Evolutionary conservation across 495 filamentous ascomycete genomes (phyloP).

Genomic region (Saxispiralis lemnorum): DNA sequence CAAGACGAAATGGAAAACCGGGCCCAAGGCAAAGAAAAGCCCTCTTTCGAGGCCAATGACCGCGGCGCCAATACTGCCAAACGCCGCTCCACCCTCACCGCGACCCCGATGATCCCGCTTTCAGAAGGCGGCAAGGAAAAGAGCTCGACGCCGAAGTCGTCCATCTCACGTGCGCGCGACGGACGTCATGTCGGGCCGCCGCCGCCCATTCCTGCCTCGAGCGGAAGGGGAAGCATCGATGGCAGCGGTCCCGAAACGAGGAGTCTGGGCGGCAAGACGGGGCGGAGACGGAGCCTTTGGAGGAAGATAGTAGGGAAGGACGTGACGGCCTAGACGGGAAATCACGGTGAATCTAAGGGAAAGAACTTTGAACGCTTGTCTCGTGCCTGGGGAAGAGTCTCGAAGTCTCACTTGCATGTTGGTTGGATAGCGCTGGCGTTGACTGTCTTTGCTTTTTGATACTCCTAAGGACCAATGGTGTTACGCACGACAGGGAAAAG

Average conservation of each 20-base stretch:
- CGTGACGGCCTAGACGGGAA: neutral
- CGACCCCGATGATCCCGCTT: conserved; percentile 12
- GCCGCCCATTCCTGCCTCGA: conserved; percentile 17
- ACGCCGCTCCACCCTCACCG: conserved; percentile 14
- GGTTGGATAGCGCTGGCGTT: too few relatives aligned
- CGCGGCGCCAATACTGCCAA: conserved; percentile 10
- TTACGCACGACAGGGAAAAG: too few relatives aligned
- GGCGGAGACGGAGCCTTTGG: conserved; percentile 36
- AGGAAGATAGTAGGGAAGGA: neutral
- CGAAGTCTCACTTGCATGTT: too few relatives aligned
- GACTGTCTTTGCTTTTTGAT: too few relatives aligned
- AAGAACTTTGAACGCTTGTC: neutral
- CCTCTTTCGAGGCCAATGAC: conserved; percentile 12
- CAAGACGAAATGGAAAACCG: neutral
- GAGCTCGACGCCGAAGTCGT: too few relatives aligned
- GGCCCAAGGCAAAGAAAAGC: conserved; percentile 9
- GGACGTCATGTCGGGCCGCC: conserved; percentile 4
- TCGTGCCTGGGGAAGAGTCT: neutral
- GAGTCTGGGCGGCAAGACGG: conserved; percentile 25
- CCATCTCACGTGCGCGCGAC: too few relatives aligned
- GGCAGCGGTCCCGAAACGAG: conserved; percentile 11
- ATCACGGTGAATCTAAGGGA: neutral
- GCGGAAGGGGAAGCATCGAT: neutral
- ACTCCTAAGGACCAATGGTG: too few relatives aligned
- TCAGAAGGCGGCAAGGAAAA: neutral